Evolutionary conservation across 2,329 filamentous ascomycete genomes (phyloP).

Genomic region (Epichloe gansuensis): DNA sequence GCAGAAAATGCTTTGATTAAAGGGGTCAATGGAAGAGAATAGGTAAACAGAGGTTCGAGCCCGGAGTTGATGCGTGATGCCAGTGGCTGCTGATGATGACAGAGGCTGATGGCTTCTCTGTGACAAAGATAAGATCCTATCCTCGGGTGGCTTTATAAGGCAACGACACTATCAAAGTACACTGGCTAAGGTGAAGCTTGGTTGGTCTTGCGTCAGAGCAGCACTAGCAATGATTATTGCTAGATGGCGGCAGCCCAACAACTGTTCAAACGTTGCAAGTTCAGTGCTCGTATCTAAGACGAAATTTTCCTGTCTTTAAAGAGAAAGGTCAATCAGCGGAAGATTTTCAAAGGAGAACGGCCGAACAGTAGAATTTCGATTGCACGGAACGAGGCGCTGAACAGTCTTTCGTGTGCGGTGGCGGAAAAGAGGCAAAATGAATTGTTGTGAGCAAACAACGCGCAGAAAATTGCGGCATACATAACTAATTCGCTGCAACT

Average conservation of each 20-base stretch:
- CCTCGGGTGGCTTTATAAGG: not conserved
- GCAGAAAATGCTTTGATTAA: not conserved
- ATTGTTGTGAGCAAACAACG: not conserved
- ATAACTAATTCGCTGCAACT: not conserved
- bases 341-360: not conserved
- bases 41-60: not conserved
- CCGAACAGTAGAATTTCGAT: not conserved
- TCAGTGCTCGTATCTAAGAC: not conserved
- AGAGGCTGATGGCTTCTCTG: not conserved
- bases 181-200: not conserved
- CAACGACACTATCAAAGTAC: not conserved
- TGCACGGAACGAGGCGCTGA: not conserved
- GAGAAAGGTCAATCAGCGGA: not conserved
- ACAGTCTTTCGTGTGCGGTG: not conserved
- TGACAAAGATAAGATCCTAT: not conserved
- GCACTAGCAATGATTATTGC: not conserved
- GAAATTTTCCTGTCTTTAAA: not conserved
- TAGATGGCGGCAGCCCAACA: not conserved
- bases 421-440: not conserved
- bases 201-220: not conserved
- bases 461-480: not conserved
- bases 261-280: not conserved
- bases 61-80: not conserved
- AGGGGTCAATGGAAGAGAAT: not conserved
- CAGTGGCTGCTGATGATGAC: not conserved